These are phyloP conservation scores for Aquilaria sinensis DNA, from an alignment of 345 rosid species.

Conservation along the genomic window DNA sequence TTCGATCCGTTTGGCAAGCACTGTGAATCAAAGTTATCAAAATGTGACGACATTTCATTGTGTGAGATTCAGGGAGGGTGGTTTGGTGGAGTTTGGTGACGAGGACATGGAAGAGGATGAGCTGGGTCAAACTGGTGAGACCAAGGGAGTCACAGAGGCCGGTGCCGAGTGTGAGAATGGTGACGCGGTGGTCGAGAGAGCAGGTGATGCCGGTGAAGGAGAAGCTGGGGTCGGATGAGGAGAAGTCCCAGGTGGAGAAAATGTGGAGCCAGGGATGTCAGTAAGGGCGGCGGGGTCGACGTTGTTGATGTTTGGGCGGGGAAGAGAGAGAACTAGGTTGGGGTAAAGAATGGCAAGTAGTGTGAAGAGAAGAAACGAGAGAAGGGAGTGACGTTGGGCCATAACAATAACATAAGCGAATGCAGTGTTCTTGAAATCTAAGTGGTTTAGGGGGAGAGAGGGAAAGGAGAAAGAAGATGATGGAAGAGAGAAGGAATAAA, in stretches of 20 bases:
- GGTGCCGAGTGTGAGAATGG: slow-evolving; percentile 41
- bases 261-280: slow-evolving; percentile 51
- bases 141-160: slow-evolving; percentile 29
- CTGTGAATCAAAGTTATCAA: neutral
- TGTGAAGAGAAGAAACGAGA: too few relatives aligned
- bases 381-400: too few relatives aligned
- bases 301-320: neutral
- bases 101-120: slow-evolving; percentile 65
- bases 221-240: slow-evolving; percentile 50
- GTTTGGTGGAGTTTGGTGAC: slow-evolving; percentile 44
- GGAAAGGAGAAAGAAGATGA: too few relatives aligned
- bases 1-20: slow-evolving; percentile 26
- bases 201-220: slow-evolving; percentile 62
- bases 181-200: slow-evolving; percentile 34
- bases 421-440: too few relatives aligned
- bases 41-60: slow-evolving; percentile 27
- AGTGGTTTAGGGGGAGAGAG: too few relatives aligned
- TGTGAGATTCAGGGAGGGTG: slow-evolving; percentile 27
- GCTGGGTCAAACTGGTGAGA: slow-evolving; percentile 59
- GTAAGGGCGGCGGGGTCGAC: slow-evolving; percentile 48
- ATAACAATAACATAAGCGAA: too few relatives aligned
- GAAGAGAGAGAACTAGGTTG: too few relatives aligned
- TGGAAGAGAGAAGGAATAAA: too few relatives aligned
- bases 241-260: slow-evolving; percentile 65
- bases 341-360: too few relatives aligned